Evolutionary conservation across 495 filamentous ascomycete species (phyloP), one percentile per base, ranked within the genome.

Genomic region (Cladorrhinum samala): DNA sequence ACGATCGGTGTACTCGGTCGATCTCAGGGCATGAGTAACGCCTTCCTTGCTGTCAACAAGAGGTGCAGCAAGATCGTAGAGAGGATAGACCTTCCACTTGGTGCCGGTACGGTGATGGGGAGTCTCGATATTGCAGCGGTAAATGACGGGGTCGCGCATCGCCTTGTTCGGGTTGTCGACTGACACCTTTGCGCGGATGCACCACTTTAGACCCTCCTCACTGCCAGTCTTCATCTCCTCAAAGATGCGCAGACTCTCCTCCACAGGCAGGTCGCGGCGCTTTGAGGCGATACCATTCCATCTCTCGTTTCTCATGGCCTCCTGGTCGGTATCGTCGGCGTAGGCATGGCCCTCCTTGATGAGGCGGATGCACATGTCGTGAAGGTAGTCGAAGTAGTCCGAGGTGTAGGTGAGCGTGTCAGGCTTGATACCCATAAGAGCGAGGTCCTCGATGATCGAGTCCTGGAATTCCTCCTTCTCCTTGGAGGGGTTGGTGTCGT

Each of bases 1-100:
- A 48, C 93, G 88, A 71, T 98, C 94, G 37, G 91, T 86, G 75
- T 97, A 98, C 75, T 98, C 93, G 54, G 91, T 96, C 1, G 93
- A 95, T 57, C 94, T 83, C 47, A 98, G 80, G 23, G 93, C 93
- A 66, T 97, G 93, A 11, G 93, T 96, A 46, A 97, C 88, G 39
- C 90, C 91, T 72, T 97, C 91, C 58, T 91, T 70, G 21, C 83
- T 83, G 70, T 98, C 93, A 41, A 98, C 83, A 37, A 96, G 82
- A 13, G 94, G 93, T 69, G 89, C 95, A 55, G 85, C 86, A 63
- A 96, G 93, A 69, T 96, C 91, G 68, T 96, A 97, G 44, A 88
- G 96, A 0, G 92, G 92, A 75, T 97, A 97, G 59, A 94, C 85
- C 73, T 94, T 95, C 89, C 91, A 96, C 58, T 81, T 83, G 20